Evolutionary conservation across 2,329 filamentous ascomycete species (phyloP), one percentile per base, ranked within the genome.

Genomic region (Podosphaera aphanis): DNA sequence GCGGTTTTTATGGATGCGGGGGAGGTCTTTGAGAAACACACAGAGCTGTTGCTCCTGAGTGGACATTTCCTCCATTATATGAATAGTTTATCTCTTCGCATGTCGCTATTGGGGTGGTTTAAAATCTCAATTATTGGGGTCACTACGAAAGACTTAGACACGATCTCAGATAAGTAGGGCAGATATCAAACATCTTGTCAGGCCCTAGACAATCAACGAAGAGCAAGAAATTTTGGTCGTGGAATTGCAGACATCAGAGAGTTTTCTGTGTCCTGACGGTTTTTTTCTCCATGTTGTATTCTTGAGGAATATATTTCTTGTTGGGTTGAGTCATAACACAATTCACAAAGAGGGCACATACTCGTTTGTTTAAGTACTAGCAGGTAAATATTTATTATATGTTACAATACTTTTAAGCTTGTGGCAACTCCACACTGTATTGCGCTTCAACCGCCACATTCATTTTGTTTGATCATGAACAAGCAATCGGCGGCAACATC

Each of bases 11-110:
- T 82, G 77, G 52, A 72, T 68, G 53, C 68, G 67, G 47, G 90
- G 86, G 57, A 92, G 74, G 57, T 79, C 73, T 60, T 81, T 74
- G 57, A 98, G 73, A 57, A 83, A 76, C 61, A 81, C 74, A 61
- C 82, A 86, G 63, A 95, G 81, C 67, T 80, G 77, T 64, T 72
- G 77, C 69, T 93, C 85, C 60, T 76, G 73, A 16, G 73, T 76
- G 51, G 73, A 70, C 65, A 76, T 69, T 46, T 61, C 51, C 50
- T 63, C 69, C 71, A 75, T 76, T 33, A 53, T 53, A 15, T 38
- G 16, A 36, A 23, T 18, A 19, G 16, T 16, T 15, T 18, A 25
- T 37, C 27, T 45, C 16, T 49, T 52, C 42, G 45, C 51, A 56
- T 55, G 19, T 50, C 53, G 45, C 40, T 40, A 19, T 33, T 33